phyloP scores from a whole-genome alignment of 331 rosid genomes.

The Dryas integrifolia region DNA sequence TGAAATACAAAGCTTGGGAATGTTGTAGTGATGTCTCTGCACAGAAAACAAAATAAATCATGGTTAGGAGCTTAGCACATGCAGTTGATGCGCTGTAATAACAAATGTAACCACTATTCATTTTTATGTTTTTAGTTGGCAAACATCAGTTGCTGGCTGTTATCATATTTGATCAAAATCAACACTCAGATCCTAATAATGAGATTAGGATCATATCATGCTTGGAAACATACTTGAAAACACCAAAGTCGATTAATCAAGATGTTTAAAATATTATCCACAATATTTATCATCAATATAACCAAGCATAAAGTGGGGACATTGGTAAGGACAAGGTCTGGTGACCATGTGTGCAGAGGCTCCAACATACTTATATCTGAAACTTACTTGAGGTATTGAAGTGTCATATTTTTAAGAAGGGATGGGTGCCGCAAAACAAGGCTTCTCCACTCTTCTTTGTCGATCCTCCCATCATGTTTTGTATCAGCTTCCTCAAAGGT shows the following conservation, averaged over 20 bases:
- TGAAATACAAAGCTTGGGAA: constrained; percentile 94
- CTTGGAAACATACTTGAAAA: not conserved
- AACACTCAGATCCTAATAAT: not conserved
- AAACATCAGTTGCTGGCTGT: not conserved
- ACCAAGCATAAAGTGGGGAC: not conserved
- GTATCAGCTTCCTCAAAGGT: constrained; percentile 99
- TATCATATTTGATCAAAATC: not conserved
- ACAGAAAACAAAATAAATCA: constrained; percentile 18
- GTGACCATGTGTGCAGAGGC: too few relatives aligned
- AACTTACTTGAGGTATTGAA: constrained; percentile 87
- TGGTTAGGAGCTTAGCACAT: not conserved
- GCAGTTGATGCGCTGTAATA: not conserved
- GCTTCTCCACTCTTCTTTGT: constrained; percentile 97
- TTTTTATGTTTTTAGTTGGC: not conserved
- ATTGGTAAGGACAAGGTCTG: not conserved
- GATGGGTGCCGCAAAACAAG: constrained; percentile 90
- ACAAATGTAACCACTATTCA: not conserved
- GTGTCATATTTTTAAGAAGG: constrained; percentile 93
- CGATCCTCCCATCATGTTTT: constrained; percentile 91
- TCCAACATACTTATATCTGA: not conserved
- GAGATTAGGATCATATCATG: not conserved
- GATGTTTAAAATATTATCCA: not conserved
- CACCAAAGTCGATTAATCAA: too few relatives aligned
- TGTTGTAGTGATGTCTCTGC: constrained; percentile 94
- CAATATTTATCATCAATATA: not conserved